phyloP scores from a whole-genome alignment of 192 early-diverging fungal species.

The Backusella morwellensis region DNA sequence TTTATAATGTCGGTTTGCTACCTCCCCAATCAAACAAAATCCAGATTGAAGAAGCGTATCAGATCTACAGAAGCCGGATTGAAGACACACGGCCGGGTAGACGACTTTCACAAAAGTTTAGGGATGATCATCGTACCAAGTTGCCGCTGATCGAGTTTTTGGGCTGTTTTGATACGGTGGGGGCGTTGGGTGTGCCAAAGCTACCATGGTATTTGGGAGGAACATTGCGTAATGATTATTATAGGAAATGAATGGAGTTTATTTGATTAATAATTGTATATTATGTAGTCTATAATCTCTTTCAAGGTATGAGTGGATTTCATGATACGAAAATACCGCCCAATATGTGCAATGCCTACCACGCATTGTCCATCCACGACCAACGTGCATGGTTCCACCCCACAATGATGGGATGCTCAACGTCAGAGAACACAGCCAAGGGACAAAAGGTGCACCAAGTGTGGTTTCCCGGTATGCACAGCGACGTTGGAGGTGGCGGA shows the following conservation, averaged over 20 bases:
- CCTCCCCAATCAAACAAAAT: background rate
- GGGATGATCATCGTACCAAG: background rate
- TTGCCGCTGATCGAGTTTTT: slow-evolving; percentile 18
- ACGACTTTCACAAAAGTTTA: background rate
- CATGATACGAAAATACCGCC: slow-evolving; percentile 22
- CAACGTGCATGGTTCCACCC: slow-evolving; percentile 25
- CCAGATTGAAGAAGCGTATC: slow-evolving; percentile 7
- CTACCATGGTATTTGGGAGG: slow-evolving; percentile 24
- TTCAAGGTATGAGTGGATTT: slow-evolving; percentile 6
- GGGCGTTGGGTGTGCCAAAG: slow-evolving; percentile 13
- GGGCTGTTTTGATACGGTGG: slow-evolving; percentile 27
- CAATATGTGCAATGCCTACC: slow-evolving; percentile 14
- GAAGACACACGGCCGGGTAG: background rate
- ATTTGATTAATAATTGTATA: background rate
- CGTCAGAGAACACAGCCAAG: background rate
- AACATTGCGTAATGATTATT: slow-evolving; percentile 5
- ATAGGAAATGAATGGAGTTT: background rate
- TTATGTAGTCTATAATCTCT: slow-evolving; percentile 13
- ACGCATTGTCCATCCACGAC: slow-evolving; percentile 25
- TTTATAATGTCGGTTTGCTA: slow-evolving; percentile 26
- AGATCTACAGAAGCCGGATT: slow-evolving; percentile 1
- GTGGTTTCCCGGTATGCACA: slow-evolving; percentile 27
- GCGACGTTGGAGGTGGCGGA: slow-evolving; percentile 16
- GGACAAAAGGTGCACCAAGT: slow-evolving; percentile 17
- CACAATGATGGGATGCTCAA: slow-evolving; percentile 3